phyloP scores from a whole-genome alignment of 2,329 filamentous ascomycete species.

The Cladophialophora bantiana region DNA sequence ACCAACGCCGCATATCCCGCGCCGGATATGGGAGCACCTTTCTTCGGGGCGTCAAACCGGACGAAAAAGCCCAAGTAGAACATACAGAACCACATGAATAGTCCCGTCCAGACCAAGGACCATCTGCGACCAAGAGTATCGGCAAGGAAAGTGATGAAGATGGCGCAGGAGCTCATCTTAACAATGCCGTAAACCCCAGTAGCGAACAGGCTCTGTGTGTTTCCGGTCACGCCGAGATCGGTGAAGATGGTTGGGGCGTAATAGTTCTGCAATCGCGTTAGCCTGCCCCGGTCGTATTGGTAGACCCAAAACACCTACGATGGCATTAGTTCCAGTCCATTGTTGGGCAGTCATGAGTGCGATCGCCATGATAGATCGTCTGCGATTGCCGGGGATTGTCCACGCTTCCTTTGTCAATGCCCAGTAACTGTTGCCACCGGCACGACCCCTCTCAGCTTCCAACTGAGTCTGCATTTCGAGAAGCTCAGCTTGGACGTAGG shows the following conservation, averaged over 20 bases:
- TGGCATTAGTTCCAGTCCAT: constrained; percentile 63
- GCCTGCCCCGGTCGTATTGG: neutral
- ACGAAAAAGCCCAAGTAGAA: constrained; percentile 76
- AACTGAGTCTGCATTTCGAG: constrained; percentile 67
- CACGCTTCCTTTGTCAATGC: constrained; percentile 71
- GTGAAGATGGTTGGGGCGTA: constrained; percentile 74
- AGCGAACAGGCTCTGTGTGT: constrained; percentile 69
- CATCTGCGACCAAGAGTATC: constrained; percentile 73
- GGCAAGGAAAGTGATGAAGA: constrained; percentile 71
- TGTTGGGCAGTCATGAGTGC: constrained; percentile 63
- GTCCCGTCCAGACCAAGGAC: constrained; percentile 69
- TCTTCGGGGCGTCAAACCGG: constrained; percentile 64
- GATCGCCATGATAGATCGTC: constrained; percentile 62
- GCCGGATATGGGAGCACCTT: constrained; percentile 62
- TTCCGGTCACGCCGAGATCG: constrained; percentile 66
- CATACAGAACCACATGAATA: constrained; percentile 68
- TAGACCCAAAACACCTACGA: constrained; percentile 42
- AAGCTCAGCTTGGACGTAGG: constrained; percentile 66
- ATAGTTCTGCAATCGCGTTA: constrained; percentile 56
- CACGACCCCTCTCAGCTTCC: constrained; percentile 66
- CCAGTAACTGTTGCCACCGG: constrained; percentile 60
- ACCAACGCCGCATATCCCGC: constrained; percentile 75
- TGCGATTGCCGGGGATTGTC: constrained; percentile 61
- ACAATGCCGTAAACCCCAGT: constrained; percentile 77
- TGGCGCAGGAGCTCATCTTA: constrained; percentile 69